A percentile compares a stretch with the other conserved stretches of the same genome.
phyloP scores from a whole-genome alignment of 176 grass and related monocot species.

The Leersia perrieri region DNA sequence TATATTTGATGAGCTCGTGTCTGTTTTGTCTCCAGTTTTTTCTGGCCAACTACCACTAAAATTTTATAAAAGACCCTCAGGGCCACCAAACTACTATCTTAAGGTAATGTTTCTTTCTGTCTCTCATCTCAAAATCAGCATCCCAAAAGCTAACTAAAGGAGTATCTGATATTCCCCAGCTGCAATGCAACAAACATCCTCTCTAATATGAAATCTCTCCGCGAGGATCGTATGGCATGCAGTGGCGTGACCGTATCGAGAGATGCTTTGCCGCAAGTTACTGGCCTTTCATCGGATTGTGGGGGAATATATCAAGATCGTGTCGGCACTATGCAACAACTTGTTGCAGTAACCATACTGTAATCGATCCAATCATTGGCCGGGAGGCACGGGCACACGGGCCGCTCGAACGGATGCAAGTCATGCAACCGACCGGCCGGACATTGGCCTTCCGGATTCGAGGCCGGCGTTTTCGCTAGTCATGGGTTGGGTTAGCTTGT shows the following conservation, averaged over 20 bases:
- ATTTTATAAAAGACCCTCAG: not conserved
- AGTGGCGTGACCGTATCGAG: not conserved
- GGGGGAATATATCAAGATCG: conserved; percentile 17
- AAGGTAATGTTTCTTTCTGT: conserved; percentile 17
- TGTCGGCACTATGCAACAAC: not conserved
- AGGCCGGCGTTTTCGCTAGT: not conserved
- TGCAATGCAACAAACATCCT: not conserved
- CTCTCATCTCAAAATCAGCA: conserved; percentile 12
- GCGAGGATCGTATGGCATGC: not conserved
- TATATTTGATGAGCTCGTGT: not conserved
- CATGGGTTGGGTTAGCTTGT: not conserved
- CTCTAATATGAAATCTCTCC: not conserved
- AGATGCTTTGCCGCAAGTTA: conserved; percentile 2
- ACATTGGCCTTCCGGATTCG: not conserved
- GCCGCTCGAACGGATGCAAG: not conserved
- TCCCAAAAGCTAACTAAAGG: conserved; percentile 4
- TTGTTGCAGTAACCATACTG: not conserved
- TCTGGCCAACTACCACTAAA: not conserved
- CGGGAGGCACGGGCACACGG: not conserved
- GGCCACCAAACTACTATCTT: not conserved
- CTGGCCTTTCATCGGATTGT: conserved; percentile 20
- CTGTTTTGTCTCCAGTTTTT: not conserved
- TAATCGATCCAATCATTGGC: conserved; percentile 13
- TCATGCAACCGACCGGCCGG: not conserved
- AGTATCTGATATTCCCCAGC: not conserved